Percentiles rank a stretch among this genome's conserved stretches.
Conservation (phyloP, 2,329 filamentous ascomycete genomes). For the Neonectria neomacrospora region DNA sequence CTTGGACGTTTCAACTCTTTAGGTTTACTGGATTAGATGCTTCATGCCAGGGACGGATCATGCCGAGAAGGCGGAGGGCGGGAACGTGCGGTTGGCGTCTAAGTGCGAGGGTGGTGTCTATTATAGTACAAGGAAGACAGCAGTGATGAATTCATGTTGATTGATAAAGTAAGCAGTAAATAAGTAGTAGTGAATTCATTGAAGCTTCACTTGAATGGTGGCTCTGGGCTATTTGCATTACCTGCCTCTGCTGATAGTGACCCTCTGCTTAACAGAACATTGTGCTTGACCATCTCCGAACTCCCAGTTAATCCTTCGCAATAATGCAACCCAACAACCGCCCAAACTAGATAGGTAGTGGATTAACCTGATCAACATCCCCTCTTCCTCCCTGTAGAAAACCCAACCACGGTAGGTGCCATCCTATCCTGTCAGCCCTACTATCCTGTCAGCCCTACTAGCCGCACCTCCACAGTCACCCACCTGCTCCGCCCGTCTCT, state of each 20-base stretch:
- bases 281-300: neutral
- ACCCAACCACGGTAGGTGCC: neutral
- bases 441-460: conserved; percentile 14
- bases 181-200: neutral
- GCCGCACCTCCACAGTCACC: neutral
- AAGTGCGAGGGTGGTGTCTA: too few relatives aligned
- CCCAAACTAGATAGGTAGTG: neutral
- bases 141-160: neutral
- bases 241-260: neutral
- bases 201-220: neutral
- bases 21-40: neutral
- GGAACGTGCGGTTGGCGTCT: neutral
- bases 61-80: neutral
- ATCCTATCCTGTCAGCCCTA: conserved; percentile 13
- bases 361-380: neutral
- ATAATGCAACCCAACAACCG: neutral
- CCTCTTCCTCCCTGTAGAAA: neutral
- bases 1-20: neutral
- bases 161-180: neutral
- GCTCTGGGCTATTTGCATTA: neutral
- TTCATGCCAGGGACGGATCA: neutral
- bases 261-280: neutral
- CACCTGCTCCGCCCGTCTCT: neutral
- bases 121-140: neutral
- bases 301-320: neutral